phyloP scores from a whole-genome alignment of 1,284 basidiomycete species.

The Ceratobasidium sp. region DNA sequence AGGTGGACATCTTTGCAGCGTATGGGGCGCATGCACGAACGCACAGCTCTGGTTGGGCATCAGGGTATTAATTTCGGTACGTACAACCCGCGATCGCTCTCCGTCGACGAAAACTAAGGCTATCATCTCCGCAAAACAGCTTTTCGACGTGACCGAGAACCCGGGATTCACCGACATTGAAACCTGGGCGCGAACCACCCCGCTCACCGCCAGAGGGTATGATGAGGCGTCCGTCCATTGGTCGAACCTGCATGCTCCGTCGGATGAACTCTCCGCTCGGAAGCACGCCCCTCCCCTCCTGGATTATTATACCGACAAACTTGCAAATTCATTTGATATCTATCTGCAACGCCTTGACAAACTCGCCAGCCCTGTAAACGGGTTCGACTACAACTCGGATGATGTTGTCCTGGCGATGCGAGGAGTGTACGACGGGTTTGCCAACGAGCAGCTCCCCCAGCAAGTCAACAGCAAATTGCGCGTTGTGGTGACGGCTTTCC shows the following conservation, averaged over 20 bases:
- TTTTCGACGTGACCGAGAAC: not conserved
- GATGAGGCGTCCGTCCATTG: not conserved
- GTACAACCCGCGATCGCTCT: not conserved
- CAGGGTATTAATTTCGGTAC: not conserved
- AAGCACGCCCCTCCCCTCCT: not conserved
- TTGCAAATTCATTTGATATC: not conserved
- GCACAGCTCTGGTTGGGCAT: not conserved
- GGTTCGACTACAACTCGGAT: not conserved
- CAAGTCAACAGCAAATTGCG: not conserved
- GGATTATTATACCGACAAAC: not conserved
- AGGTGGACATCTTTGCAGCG: not conserved
- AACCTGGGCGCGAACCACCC: not conserved
- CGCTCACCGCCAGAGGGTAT: not conserved
- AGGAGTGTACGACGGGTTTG: not conserved
- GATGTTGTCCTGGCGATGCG: not conserved
- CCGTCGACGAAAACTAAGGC: not conserved
- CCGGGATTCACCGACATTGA: not conserved
- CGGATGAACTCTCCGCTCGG: not conserved
- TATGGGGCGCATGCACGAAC: not conserved
- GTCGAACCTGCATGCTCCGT: not conserved
- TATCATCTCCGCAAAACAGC: not conserved
- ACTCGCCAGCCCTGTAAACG: not conserved
- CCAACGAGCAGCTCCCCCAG: not conserved
- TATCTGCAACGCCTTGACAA: not conserved
- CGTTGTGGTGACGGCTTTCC: not conserved